Evolutionary conservation across 2,329 filamentous ascomycete genomes (phyloP).

Genomic region (Penicillium vulpinum): DNA sequence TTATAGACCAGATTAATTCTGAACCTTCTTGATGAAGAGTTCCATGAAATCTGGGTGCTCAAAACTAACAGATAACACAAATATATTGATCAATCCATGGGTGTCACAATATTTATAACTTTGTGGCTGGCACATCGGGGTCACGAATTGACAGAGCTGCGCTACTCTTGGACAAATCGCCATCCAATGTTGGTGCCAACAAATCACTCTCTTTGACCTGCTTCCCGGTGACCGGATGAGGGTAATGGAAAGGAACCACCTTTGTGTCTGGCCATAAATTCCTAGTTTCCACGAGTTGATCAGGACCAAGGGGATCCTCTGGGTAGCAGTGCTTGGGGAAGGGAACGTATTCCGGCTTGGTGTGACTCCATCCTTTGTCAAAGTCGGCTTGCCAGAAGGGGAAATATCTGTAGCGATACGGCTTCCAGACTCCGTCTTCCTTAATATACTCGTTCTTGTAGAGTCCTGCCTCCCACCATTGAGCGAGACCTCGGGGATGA

Average conservation of each 20-base stretch:
- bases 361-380: slow-evolving; percentile 55
- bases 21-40: too few species aligned
- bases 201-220: not conserved
- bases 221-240: not conserved
- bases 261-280: slow-evolving; percentile 60
- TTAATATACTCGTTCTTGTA: slow-evolving; percentile 63
- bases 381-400: slow-evolving; percentile 60
- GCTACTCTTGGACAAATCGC: not conserved
- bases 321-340: not conserved
- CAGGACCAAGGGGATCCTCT: slow-evolving; percentile 46
- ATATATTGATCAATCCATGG: too few species aligned
- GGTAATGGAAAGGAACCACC: slow-evolving; percentile 30
- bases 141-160: too few species aligned
- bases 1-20: too few species aligned
- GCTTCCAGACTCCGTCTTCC: slow-evolving; percentile 56
- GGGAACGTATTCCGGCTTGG: slow-evolving; percentile 47
- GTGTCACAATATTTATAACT: too few species aligned
- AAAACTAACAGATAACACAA: too few species aligned
- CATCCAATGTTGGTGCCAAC: not conserved
- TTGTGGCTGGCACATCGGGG: too few species aligned
- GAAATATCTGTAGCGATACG: slow-evolving; percentile 57
- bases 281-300: slow-evolving; percentile 55
- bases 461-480: slow-evolving; percentile 61
- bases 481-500: slow-evolving; percentile 54
- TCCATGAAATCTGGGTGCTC: too few species aligned